Evolutionary conservation across 352 stramenopile genomes (phyloP).

Genomic region (Pythium diclinum): DNA sequence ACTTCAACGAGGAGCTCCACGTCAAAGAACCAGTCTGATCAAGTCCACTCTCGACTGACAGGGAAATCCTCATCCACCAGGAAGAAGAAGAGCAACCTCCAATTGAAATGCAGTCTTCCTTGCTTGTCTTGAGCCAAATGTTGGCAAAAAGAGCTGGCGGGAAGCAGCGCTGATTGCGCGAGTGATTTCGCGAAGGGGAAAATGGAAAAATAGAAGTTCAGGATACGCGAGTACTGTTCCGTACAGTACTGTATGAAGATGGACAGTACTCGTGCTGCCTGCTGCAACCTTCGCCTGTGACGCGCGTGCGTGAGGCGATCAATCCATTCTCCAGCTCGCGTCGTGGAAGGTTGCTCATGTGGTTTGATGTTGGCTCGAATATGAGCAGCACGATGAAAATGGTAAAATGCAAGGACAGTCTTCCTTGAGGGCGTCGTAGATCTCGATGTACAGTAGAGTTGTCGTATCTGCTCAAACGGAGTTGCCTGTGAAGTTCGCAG

Average conservation of each 20-base stretch:
- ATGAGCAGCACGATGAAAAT: too few species aligned
- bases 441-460: too few species aligned
- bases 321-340: not conserved
- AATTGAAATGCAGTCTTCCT: not conserved
- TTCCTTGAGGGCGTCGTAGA: too few species aligned
- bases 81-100: not conserved
- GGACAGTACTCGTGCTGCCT: not conserved
- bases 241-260: not conserved
- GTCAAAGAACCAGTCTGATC: not conserved
- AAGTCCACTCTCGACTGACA: not conserved
- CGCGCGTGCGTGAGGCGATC: not conserved
- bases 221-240: not conserved
- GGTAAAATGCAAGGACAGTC: too few species aligned
- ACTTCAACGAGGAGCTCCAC: slow-evolving; percentile 15
- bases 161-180: not conserved
- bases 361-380: too few species aligned
- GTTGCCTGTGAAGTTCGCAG: too few species aligned
- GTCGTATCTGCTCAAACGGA: too few species aligned
- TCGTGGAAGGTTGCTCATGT: not conserved
- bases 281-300: slow-evolving; percentile 13
- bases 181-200: not conserved
- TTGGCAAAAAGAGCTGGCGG: too few species aligned
- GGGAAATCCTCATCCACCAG: not conserved
- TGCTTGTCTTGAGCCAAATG: too few species aligned
- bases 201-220: not conserved